A percentile compares a stretch with the other conserved stretches of the same genome.
phyloP scores from a whole-genome alignment of 139 green algal species.

The Mesotaenium endlicherianum region DNA sequence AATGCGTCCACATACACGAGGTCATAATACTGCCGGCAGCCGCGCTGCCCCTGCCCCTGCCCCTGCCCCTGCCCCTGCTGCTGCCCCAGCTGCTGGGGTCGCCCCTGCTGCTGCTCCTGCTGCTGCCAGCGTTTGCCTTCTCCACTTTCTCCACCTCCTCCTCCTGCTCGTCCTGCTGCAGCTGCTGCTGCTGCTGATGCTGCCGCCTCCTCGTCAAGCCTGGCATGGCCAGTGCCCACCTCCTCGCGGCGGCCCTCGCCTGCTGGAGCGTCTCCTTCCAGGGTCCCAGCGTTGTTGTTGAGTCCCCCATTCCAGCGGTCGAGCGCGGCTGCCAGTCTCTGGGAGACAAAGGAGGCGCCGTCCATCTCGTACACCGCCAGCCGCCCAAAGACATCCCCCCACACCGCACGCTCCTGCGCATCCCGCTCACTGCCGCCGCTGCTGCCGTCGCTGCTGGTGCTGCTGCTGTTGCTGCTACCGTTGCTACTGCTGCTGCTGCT shows the following conservation, averaged over 20 bases:
- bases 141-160: background rate
- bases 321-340: background rate
- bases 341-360: background rate
- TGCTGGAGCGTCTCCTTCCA: no score
- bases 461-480: background rate
- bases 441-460: background rate
- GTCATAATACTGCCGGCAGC: constrained; percentile 43
- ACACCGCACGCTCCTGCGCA: background rate
- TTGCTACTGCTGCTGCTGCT: background rate
- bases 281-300: no score
- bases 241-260: background rate
- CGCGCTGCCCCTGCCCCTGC: background rate
- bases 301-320: no score
- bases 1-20: constrained; percentile 62
- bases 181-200: background rate
- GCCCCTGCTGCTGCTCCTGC: background rate
- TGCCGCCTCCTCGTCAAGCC: background rate
- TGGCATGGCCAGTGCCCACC: background rate
- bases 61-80: background rate
- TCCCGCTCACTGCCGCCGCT: background rate
- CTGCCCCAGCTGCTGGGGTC: background rate
- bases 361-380: constrained; percentile 22
- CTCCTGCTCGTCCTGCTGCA: background rate
- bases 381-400: background rate
- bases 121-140: no score